Evolutionary conservation across 2,329 filamentous ascomycete genomes (phyloP).

Genomic region (Venturia pyrina): DNA sequence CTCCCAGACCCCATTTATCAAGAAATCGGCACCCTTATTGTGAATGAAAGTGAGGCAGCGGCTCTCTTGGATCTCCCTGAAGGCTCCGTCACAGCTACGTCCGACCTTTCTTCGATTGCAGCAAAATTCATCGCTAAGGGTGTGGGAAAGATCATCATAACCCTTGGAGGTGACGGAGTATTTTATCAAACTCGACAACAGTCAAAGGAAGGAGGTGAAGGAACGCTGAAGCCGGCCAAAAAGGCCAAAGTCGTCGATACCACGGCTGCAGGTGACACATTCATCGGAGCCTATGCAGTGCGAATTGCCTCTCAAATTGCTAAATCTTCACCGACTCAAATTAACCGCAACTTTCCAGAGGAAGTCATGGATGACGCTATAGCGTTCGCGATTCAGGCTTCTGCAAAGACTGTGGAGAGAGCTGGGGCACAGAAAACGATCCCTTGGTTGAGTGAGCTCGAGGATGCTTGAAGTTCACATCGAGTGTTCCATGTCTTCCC

Average conservation of each 20-base stretch:
- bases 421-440: conserved; percentile 57
- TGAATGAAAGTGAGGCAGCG: conserved; percentile 85
- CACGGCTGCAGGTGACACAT: conserved; percentile 89
- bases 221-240: conserved; percentile 42
- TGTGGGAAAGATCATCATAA: conserved; percentile 70
- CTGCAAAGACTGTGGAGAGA: conserved; percentile 56
- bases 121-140: conserved; percentile 56
- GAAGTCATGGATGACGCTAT: conserved; percentile 46
- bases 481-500: neutral
- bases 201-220: conserved; percentile 13
- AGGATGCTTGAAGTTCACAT: neutral
- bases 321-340: conserved; percentile 23
- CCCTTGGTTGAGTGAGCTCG: conserved; percentile 49
- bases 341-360: neutral
- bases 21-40: conserved; percentile 65
- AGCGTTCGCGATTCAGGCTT: conserved; percentile 49
- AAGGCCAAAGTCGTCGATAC: conserved; percentile 80
- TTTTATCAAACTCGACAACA: conserved; percentile 37
- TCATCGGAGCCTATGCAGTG: conserved; percentile 68
- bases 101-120: conserved; percentile 35
- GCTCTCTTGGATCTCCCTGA: conserved; percentile 49
- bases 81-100: conserved; percentile 22
- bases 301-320: conserved; percentile 54
- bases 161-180: conserved; percentile 52
- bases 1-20: conserved; percentile 58